Percentiles rank a stretch among this genome's conserved stretches.
These are phyloP conservation scores for Malassezia caprae DNA, from an alignment of 1,284 basidiomycete species.

Conservation along the genomic window DNA sequence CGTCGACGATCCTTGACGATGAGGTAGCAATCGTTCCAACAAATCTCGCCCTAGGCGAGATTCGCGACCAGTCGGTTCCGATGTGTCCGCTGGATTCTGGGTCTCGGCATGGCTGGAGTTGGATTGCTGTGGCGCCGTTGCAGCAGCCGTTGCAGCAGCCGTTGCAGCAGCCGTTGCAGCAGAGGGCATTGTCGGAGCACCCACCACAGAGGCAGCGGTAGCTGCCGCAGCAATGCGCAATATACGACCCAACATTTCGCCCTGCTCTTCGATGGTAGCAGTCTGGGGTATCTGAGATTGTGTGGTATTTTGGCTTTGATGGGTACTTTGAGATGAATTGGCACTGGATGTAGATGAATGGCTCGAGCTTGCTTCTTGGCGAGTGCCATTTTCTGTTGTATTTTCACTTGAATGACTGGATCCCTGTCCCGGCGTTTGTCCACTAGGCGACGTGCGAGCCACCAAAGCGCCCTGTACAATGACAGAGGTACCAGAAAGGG, in stretches of 20 bases:
- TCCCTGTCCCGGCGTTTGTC: neutral
- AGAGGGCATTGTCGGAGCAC: neutral
- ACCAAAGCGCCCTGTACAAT: slow-evolving; percentile 44
- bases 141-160: neutral
- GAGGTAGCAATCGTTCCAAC: slow-evolving; percentile 16
- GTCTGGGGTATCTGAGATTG: slow-evolving; percentile 21
- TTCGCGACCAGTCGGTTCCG: neutral
- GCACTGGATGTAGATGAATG: neutral
- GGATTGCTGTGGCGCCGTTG: neutral
- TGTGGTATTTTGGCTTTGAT: neutral
- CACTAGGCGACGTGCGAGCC: slow-evolving; percentile 19
- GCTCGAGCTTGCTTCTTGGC: neutral
- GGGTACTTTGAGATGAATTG: neutral
- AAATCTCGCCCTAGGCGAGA: slow-evolving; percentile 19
- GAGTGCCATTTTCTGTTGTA: neutral
- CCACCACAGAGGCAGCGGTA: slow-evolving; percentile 41
- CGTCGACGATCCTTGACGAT: neutral
- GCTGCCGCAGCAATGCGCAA: slow-evolving; percentile 41
- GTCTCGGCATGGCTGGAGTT: neutral
- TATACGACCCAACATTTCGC: slow-evolving; percentile 41
- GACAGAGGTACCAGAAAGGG: slow-evolving; percentile 33
- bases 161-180: neutral
- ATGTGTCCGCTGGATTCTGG: neutral
- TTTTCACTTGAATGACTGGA: neutral
- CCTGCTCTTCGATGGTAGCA: slow-evolving; percentile 42